phyloP scores from a whole-genome alignment of 805 yeast genomes.

The Priceomyces carsonii region DNA sequence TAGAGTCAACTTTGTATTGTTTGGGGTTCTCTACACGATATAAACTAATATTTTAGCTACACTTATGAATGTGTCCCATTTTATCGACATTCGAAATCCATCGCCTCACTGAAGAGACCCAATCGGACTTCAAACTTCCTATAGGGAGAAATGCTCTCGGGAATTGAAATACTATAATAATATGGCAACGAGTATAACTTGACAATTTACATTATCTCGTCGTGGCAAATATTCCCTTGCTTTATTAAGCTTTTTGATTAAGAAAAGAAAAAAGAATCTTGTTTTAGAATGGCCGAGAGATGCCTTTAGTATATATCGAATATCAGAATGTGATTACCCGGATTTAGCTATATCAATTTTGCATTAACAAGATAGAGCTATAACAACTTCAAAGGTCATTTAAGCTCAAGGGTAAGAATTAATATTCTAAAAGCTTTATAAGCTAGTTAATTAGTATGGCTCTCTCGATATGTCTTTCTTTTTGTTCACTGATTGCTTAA shows the following conservation, averaged over 20 bases:
- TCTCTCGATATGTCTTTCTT: too few relatives aligned
- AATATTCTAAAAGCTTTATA: too few relatives aligned
- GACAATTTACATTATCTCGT: slow-evolving; percentile 60
- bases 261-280: slow-evolving; percentile 24
- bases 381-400: too few relatives aligned
- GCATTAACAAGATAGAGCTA: not conserved
- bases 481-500: too few relatives aligned
- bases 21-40: too few relatives aligned
- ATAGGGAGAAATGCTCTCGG: slow-evolving; percentile 55
- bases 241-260: slow-evolving; percentile 56
- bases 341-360: not conserved
- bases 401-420: too few relatives aligned
- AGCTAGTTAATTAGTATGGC: too few relatives aligned
- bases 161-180: slow-evolving; percentile 41
- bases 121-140: slow-evolving; percentile 61
- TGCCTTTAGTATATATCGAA: not conserved
- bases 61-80: slow-evolving; percentile 37
- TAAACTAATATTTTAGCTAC: too few relatives aligned
- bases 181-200: slow-evolving; percentile 69
- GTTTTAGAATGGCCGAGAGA: not conserved
- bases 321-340: slow-evolving; percentile 8
- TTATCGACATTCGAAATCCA: slow-evolving; percentile 62
- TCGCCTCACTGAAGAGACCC: slow-evolving; percentile 53
- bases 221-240: slow-evolving; percentile 68
- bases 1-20: too few relatives aligned